Base-by-base conservation (phyloP, 2,329 filamentous ascomycete genomes). In the Apiospora koreana region DNA sequence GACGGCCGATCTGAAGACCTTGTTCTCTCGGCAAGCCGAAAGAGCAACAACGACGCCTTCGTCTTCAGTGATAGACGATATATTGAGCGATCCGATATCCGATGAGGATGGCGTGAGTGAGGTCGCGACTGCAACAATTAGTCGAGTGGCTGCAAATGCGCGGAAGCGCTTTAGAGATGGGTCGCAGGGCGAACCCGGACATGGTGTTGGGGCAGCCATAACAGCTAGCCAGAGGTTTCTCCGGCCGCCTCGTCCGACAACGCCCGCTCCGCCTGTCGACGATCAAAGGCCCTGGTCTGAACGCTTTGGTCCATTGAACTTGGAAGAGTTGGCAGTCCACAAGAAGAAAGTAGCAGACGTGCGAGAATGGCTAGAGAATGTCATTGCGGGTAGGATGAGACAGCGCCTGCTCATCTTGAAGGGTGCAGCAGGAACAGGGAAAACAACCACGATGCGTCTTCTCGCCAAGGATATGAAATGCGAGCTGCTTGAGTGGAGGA, bases 331-430 rank as follows among this genome's bases (percentile, higher is more conserved):
- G 64, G 95, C 93, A 0, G 95, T 99, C 23, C 95, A 99, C 80
- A 98, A 97, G 84, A 96, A 89, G 76, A 99, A 99, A 80, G 93
- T 98, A 7, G 83, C 89, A 2, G 95, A 98, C 81, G 95, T 98
- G 64, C 89, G 91, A 71, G 86, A 83, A 71, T 98, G 96, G 95
- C 83, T 99, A 43, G 89, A 93, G 58, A 89, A 91, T 77, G 93
- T 94, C 23, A 87, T 94, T 72, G 80, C 81, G 35, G 93, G 93
- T 21, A 84, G 85, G 46, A 81, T 88, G 80, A 85, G 88, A 71
- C 90, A 97, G 84, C 88, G 93, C 71, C 79, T 98, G 70, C 86
- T 98, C 70, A 86, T 99, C 38, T 85, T 99, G 58, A 97, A 97
- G 80, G 96, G 96, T 14, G 91, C 94, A 43, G 95, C 96, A 54